These are phyloP conservation scores for Chrysanthemum lavandulifolium DNA, from an alignment of 129 eudicot species.

Conservation along the genomic window DNA sequence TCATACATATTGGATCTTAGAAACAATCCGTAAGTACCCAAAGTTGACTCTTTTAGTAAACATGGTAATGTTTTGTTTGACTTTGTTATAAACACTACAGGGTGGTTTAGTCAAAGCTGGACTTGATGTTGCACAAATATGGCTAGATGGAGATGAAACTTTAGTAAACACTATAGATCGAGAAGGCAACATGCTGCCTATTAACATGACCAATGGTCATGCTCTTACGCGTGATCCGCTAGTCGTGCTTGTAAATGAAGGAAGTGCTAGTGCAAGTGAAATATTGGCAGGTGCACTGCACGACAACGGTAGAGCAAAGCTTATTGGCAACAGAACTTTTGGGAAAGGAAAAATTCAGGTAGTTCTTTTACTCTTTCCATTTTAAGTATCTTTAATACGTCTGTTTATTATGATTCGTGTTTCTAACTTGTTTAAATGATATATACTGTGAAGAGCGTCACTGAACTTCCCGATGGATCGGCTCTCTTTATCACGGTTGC, in stretches of 20 bases:
- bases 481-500: slow-evolving; percentile 94
- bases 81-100: slow-evolving; percentile 32
- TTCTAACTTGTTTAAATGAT: slow-evolving; percentile 1
- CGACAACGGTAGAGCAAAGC: slow-evolving; percentile 90
- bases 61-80: neutral
- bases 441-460: slow-evolving; percentile 64
- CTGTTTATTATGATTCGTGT: neutral
- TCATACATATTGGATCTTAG: slow-evolving; percentile 90
- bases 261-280: slow-evolving; percentile 96
- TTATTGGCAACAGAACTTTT: slow-evolving; percentile 80
- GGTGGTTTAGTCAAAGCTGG: slow-evolving; percentile 97
- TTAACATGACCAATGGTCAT: slow-evolving; percentile 88
- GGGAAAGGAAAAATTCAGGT: slow-evolving; percentile 99
- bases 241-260: slow-evolving; percentile 92
- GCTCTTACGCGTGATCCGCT: slow-evolving; percentile 88
- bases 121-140: slow-evolving; percentile 92
- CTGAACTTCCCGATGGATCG: slow-evolving; percentile 87
- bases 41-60: slow-evolving; percentile 1
- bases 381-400: neutral
- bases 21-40: slow-evolving; percentile 72
- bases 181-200: slow-evolving; percentile 79
- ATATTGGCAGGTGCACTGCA: slow-evolving; percentile 96
- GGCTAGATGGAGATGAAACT: slow-evolving; percentile 97
- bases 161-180: slow-evolving; percentile 90
- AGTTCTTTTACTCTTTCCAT: slow-evolving; percentile 1